Conservation (phyloP, 2,329 filamentous ascomycete genomes). For the Arthrinium puccinioides region DNA sequence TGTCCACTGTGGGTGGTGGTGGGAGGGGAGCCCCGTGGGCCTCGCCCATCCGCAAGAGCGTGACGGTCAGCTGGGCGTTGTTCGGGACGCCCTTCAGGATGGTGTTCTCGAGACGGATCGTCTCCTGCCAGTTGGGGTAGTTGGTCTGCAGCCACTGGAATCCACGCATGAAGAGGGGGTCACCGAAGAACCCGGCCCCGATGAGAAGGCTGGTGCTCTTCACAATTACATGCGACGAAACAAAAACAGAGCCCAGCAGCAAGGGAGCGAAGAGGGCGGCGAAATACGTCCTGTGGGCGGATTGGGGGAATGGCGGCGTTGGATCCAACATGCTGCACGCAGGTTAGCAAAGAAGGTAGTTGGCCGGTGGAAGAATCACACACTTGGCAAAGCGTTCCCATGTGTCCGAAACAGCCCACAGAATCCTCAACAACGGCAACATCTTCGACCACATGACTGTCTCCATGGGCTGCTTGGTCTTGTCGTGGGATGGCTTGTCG, state of each 20-base stretch:
- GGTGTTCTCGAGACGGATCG: slow-evolving; percentile 68
- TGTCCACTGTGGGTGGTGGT: slow-evolving; percentile 35
- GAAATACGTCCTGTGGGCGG: slow-evolving; percentile 46
- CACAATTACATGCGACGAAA: slow-evolving; percentile 50
- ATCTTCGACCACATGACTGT: slow-evolving; percentile 72
- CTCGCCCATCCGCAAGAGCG: slow-evolving; percentile 74
- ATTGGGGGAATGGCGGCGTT: slow-evolving; percentile 52
- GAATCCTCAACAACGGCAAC: slow-evolving; percentile 59
- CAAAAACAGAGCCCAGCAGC: slow-evolving; percentile 43
- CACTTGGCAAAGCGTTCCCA: slow-evolving; percentile 42
- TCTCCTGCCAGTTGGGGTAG: slow-evolving; percentile 67
- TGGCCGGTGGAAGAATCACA: slow-evolving; percentile 24
- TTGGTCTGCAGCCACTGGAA: slow-evolving; percentile 50
- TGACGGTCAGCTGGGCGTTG: slow-evolving; percentile 77
- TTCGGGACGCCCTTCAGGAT: slow-evolving; percentile 77
- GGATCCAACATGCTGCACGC: slow-evolving; percentile 49
- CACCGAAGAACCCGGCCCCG: slow-evolving; percentile 76
- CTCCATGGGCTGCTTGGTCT: slow-evolving; percentile 72
- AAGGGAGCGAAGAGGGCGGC: slow-evolving; percentile 44
- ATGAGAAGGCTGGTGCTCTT: slow-evolving; percentile 60
- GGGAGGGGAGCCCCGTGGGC: slow-evolving; percentile 73
- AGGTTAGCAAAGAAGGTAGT: slow-evolving; percentile 17
- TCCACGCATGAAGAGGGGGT: slow-evolving; percentile 60
- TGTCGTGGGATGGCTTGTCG: slow-evolving; percentile 52
- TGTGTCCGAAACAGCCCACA: slow-evolving; percentile 41